phyloP scores from a whole-genome alignment of 2,329 filamentous ascomycete species.

The Colletotrichum tropicale region DNA sequence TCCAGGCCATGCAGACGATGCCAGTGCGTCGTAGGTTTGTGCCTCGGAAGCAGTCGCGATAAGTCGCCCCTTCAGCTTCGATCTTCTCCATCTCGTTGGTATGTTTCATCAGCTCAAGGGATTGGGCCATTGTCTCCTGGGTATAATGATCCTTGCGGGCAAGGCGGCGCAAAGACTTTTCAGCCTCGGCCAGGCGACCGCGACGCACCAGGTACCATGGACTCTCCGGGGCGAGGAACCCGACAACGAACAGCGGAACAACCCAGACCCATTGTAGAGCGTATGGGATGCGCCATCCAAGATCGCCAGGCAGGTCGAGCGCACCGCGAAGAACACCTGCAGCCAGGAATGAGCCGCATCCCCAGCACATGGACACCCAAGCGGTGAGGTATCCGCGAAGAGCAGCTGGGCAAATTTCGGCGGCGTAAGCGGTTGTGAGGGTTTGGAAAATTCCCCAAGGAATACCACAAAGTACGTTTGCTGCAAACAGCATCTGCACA shows the following conservation, averaged over 20 bases:
- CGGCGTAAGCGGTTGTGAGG: constrained; percentile 41
- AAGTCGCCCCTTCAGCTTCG: constrained; percentile 32
- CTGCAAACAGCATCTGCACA: constrained; percentile 34
- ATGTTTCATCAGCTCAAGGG: constrained; percentile 43
- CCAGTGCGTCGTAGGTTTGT: constrained; percentile 36
- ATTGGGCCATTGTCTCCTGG: constrained; percentile 41
- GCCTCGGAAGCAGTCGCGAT: constrained; percentile 42
- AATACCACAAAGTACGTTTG: constrained; percentile 26
- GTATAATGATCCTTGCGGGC: constrained; percentile 34
- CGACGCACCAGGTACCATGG: constrained; percentile 56
- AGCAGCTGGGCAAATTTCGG: constrained; percentile 38
- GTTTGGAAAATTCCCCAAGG: constrained; percentile 40
- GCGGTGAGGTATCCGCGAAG: constrained; percentile 44
- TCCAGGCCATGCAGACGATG: constrained; percentile 32
- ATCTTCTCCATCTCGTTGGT: constrained; percentile 40
- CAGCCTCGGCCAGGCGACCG: constrained; percentile 43
- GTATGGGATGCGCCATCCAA: constrained; percentile 31
- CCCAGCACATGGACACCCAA: constrained; percentile 44
- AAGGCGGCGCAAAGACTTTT: constrained; percentile 37
- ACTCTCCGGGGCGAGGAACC: constrained; percentile 52
- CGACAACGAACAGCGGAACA: constrained; percentile 43
- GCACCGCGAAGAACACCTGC: constrained; percentile 36
- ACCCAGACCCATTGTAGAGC: constrained; percentile 58
- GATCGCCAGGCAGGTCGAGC: constrained; percentile 20
- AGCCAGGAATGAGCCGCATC: constrained; percentile 39